phyloP scores from a whole-genome alignment of 768 basidiomycete genomes.

The Mycena pura region DNA sequence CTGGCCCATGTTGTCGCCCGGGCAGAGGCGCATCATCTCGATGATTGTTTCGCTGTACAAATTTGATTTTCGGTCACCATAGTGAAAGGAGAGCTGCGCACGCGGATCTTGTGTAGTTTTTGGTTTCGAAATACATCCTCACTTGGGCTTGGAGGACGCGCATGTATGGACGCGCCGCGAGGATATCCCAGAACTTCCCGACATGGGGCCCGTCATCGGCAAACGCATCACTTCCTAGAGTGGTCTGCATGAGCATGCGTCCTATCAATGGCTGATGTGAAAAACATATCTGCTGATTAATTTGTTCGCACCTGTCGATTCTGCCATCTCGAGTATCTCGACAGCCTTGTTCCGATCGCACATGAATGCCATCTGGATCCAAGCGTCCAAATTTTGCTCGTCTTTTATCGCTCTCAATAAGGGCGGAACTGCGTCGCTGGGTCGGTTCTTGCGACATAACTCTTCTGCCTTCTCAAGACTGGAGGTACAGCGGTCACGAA shows the following conservation, averaged over 20 bases:
- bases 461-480: slow-evolving; percentile 47
- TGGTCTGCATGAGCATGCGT: slow-evolving; percentile 31
- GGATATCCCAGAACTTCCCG: slow-evolving; percentile 44
- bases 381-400: slow-evolving; percentile 47
- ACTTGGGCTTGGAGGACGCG: slow-evolving; percentile 49
- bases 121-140: slow-evolving; percentile 42
- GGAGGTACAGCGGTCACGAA: not conserved
- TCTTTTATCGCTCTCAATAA: slow-evolving; percentile 49
- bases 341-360: slow-evolving; percentile 29
- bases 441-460: slow-evolving; percentile 39
- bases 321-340: slow-evolving; percentile 34
- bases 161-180: slow-evolving; percentile 53
- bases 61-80: no score
- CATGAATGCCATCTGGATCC: slow-evolving; percentile 44
- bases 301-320: slow-evolving; percentile 29
- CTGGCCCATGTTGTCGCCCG: slow-evolving; percentile 6
- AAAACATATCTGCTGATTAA: not conserved
- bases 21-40: slow-evolving; percentile 17
- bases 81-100: slow-evolving; percentile 23
- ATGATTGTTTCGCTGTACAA: slow-evolving; percentile 3
- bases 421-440: slow-evolving; percentile 46
- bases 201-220: slow-evolving; percentile 40
- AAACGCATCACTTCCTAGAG: slow-evolving; percentile 43
- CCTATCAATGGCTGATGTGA: slow-evolving; percentile 30
- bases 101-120: slow-evolving; percentile 40